Conservation (phyloP, 106 monocot genomes). For the Dactylorhiza incarnata region DNA sequence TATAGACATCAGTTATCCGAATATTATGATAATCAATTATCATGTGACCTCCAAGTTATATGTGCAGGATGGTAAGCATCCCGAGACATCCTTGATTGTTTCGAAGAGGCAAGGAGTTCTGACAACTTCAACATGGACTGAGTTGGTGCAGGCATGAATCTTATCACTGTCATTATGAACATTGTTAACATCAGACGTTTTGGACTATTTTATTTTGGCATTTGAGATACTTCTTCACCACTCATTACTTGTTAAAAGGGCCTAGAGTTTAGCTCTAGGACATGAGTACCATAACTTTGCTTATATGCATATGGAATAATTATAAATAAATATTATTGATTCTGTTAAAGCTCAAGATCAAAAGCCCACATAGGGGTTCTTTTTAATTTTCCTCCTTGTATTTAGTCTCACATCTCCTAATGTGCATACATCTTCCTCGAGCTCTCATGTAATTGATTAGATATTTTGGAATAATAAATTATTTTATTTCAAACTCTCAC, state of each 20-base stretch:
- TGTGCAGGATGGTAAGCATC: conserved; percentile 48
- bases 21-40: not conserved
- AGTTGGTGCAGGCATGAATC: conserved; percentile 48
- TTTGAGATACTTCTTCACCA: not conserved
- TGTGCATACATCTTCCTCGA: too few relatives aligned
- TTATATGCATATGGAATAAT: too few relatives aligned
- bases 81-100: conserved; percentile 67
- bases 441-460: too few relatives aligned
- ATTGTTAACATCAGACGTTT: not conserved
- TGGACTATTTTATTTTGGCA: not conserved
- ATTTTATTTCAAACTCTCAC: too few relatives aligned
- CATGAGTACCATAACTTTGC: too few relatives aligned
- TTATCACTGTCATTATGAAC: not conserved
- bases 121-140: conserved; percentile 63
- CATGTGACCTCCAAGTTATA: not conserved
- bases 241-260: not conserved
- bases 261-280: too few relatives aligned
- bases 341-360: too few relatives aligned
- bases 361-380: too few relatives aligned
- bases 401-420: too few relatives aligned
- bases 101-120: conserved; percentile 49
- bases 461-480: too few relatives aligned
- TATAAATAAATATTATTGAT: too few relatives aligned
- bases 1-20: not conserved
- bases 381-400: too few relatives aligned